These are phyloP conservation scores for Tuber umbilicatum DNA, from an alignment of 495 filamentous ascomycete species.

Conservation along the genomic window DNA sequence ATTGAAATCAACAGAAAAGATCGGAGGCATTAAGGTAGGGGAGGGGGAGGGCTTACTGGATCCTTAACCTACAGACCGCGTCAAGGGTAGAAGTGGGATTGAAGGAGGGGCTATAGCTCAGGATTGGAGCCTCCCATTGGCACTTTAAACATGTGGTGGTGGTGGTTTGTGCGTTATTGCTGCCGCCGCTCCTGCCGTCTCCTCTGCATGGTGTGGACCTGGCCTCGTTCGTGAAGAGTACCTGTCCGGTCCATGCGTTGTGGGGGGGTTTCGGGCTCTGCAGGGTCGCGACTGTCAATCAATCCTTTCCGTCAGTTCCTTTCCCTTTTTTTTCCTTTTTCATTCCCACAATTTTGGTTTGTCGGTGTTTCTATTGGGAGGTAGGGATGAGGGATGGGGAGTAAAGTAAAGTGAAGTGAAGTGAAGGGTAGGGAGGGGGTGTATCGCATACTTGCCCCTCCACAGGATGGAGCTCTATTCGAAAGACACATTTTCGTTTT, in stretches of 20 bases:
- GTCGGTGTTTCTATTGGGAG: too few species aligned
- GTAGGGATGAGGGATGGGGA: too few species aligned
- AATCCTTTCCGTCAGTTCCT: background rate
- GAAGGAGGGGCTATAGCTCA: background rate
- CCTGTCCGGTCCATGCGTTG: background rate
- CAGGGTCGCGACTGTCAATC: background rate
- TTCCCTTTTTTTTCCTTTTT: background rate
- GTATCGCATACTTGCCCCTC: background rate
- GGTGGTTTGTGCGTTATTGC: background rate
- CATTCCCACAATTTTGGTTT: background rate
- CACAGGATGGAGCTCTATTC: background rate
- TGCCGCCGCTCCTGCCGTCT: background rate
- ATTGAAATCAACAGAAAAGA: background rate
- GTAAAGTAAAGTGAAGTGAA: too few species aligned
- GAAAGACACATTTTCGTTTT: background rate
- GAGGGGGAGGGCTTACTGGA: conserved; percentile 3
- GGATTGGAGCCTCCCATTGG: background rate
- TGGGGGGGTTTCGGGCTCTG: background rate
- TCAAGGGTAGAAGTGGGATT: background rate
- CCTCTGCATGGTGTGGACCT: background rate
- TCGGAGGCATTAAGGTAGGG: background rate
- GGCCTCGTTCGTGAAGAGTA: background rate
- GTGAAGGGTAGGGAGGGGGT: background rate
- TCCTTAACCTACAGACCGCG: conserved; percentile 10
- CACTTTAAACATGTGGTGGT: background rate